Conservation (phyloP, 768 basidiomycete species). For the Suillus lakei region DNA sequence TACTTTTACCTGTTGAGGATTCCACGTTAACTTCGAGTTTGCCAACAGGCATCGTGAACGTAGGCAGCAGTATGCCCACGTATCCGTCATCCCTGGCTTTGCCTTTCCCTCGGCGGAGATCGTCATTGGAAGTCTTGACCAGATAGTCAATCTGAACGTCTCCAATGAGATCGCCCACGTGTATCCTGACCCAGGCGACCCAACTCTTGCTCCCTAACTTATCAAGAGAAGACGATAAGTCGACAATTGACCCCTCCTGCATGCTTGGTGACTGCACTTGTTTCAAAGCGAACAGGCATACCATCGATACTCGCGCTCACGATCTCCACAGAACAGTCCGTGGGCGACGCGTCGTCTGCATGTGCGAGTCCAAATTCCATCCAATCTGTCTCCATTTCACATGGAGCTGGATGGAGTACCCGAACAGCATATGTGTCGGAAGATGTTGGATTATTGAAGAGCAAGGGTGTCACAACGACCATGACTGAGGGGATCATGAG, state of each 20-base stretch:
- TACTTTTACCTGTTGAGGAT: conserved; percentile 51
- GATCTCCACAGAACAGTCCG: conserved; percentile 49
- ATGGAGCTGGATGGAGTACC: conserved; percentile 57
- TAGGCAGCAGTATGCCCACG: conserved; percentile 63
- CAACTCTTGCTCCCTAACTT: conserved; percentile 61
- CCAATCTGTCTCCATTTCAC: conserved; percentile 67
- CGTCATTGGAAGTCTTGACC: conserved; percentile 41
- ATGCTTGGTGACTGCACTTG: conserved; percentile 44
- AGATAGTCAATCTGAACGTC: conserved; percentile 69
- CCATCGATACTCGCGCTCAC: conserved; percentile 67
- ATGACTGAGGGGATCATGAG: conserved; percentile 65
- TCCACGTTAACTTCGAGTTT: conserved; percentile 67
- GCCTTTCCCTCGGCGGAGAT: conserved; percentile 40
- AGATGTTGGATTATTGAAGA: conserved; percentile 21
- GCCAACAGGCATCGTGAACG: conserved; percentile 73
- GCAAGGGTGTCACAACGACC: conserved; percentile 58
- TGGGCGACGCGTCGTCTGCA: conserved; percentile 20
- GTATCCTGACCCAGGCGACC: conserved; percentile 68
- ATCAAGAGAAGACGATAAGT: conserved; percentile 51
- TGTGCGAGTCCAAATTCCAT: conserved; percentile 76
- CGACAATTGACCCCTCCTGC: conserved; percentile 37
- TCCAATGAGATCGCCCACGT: conserved; percentile 55
- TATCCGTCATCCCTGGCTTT: conserved; percentile 35
- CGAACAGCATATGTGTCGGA: conserved; percentile 64
- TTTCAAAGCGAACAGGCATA: conserved; percentile 65